Evolutionary conservation across 208 protist species (phyloP).

Genomic region (Leishmania tropica): DNA sequence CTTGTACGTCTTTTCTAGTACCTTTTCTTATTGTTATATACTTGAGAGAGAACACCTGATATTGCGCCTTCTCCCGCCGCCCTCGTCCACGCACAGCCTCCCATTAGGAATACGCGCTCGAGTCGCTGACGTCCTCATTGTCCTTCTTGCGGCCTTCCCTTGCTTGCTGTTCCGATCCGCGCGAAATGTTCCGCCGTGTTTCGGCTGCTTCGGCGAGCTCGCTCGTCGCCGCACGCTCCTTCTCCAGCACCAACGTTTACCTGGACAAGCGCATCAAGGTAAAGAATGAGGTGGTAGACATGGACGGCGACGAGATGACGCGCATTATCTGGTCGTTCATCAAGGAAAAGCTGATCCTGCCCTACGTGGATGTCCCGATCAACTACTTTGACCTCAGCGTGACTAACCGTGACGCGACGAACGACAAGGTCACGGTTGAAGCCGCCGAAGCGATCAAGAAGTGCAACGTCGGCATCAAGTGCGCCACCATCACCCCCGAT

Average conservation of each 20-base stretch:
- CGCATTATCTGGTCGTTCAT: constrained; percentile 97
- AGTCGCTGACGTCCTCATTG: not conserved
- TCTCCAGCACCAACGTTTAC: constrained; percentile 56
- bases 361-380: constrained; percentile 96
- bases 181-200: constrained; percentile 64
- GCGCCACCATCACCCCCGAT: constrained; percentile 98
- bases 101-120: not conserved
- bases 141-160: not conserved
- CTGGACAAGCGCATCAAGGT: constrained; percentile 86
- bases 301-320: constrained; percentile 99
- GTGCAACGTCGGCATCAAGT: constrained; percentile 98
- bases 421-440: constrained; percentile 97
- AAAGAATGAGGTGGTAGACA: constrained; percentile 94
- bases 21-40: too few species aligned
- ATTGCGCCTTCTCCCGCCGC: not conserved
- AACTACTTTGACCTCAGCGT: constrained; percentile 98
- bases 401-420: constrained; percentile 92
- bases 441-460: constrained; percentile 94
- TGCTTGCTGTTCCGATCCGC: not conserved
- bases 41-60: not conserved
- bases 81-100: not conserved
- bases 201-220: constrained; percentile 29
- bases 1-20: not conserved
- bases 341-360: constrained; percentile 97
- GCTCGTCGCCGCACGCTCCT: constrained; percentile 29